Evolutionary conservation across 208 protist genomes (phyloP).

Genomic region (Herpetomonas muscarum): DNA sequence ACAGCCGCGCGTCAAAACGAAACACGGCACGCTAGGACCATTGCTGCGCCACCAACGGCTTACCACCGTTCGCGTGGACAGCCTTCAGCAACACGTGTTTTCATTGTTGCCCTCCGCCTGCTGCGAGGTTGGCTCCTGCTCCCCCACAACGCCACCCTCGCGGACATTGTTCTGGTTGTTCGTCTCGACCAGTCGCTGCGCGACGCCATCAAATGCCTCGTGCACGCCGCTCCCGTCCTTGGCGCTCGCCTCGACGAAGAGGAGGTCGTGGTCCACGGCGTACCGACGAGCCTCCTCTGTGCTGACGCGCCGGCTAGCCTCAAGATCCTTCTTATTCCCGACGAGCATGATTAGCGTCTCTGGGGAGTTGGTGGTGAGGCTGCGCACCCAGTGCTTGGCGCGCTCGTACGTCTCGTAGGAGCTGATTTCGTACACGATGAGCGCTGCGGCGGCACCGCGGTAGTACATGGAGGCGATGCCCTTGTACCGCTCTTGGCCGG

Average conservation of each 20-base stretch:
- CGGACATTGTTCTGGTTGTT: constrained; percentile 64
- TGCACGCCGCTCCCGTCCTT: constrained; percentile 63
- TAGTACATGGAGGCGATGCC: constrained; percentile 92
- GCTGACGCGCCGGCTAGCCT: constrained; percentile 43
- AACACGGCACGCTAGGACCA: too few species aligned
- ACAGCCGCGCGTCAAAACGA: too few species aligned
- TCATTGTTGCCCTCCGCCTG: not conserved
- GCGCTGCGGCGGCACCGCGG: constrained; percentile 80
- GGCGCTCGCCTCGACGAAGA: constrained; percentile 72
- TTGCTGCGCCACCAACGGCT: too few species aligned
- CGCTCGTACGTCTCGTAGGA: constrained; percentile 91
- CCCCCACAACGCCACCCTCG: constrained; percentile 56
- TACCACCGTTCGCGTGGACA: too few species aligned
- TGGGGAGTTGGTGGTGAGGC: constrained; percentile 86
- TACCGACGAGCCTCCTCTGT: constrained; percentile 47
- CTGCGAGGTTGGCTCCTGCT: constrained; percentile 12
- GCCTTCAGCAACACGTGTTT: not conserved
- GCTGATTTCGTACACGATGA: constrained; percentile 97
- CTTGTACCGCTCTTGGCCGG: constrained; percentile 87
- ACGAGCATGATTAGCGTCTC: constrained; percentile 92
- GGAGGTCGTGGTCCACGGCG: constrained; percentile 40
- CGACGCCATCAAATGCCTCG: constrained; percentile 63
- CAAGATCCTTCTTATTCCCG: constrained; percentile 96
- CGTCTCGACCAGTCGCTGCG: constrained; percentile 37
- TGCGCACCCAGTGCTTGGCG: constrained; percentile 95